phyloP scores from a whole-genome alignment of 441 rosid species.

The Adansonia madagascariensis region DNA sequence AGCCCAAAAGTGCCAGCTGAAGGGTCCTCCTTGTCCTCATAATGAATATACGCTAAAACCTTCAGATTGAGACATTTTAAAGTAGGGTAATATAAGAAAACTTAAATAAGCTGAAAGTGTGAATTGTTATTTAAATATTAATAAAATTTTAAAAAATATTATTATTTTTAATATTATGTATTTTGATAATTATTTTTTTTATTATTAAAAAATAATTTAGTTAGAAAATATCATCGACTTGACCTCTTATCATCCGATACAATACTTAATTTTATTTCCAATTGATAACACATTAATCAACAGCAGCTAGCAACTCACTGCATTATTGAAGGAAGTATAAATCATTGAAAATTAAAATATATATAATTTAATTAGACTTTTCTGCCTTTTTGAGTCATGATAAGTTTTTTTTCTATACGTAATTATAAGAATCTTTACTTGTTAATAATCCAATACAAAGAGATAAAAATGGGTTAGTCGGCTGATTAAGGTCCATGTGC shows the following conservation, averaged over 20 bases:
- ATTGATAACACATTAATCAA: neutral
- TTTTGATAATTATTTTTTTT: too few relatives aligned
- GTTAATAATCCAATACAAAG: neutral
- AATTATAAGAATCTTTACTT: neutral
- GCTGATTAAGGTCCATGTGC: neutral
- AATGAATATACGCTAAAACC: slow-evolving; percentile 23
- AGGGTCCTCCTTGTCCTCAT: slow-evolving; percentile 39
- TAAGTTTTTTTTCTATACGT: too few relatives aligned
- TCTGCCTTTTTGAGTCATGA: neutral
- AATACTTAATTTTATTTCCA: neutral
- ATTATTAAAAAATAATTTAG: too few relatives aligned
- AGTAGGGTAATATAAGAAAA: neutral
- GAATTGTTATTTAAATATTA: too few relatives aligned
- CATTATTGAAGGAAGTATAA: neutral
- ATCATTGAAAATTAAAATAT: too few relatives aligned
- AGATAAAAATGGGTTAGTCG: neutral
- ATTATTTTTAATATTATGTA: too few relatives aligned
- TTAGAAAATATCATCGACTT: too few relatives aligned
- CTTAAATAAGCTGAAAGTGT: too few relatives aligned
- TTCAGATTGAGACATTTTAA: slow-evolving; percentile 23
- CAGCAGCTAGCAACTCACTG: neutral
- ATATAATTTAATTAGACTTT: neutral
- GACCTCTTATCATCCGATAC: too few relatives aligned
- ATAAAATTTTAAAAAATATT: too few relatives aligned
- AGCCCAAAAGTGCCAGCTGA: slow-evolving; percentile 29